Conservation (phyloP, 768 basidiomycete genomes). For the Hericium coralloides region DNA sequence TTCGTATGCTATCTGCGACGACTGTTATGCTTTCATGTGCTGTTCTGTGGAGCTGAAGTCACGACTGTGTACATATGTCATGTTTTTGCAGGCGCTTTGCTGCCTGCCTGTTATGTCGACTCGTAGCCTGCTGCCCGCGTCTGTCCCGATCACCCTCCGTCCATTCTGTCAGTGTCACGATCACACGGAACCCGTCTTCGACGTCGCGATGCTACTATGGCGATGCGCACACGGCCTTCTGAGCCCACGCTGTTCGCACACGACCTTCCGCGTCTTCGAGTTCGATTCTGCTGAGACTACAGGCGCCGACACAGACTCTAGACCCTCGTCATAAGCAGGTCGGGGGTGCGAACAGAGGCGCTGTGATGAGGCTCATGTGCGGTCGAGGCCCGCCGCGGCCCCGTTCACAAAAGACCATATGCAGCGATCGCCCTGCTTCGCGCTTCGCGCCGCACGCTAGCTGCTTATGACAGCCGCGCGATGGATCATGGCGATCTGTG, state of each 20-base stretch:
- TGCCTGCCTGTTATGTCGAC: background rate
- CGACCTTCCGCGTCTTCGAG: too few relatives aligned
- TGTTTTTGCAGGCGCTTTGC: background rate
- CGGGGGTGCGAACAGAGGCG: too few relatives aligned
- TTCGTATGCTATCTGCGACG: background rate
- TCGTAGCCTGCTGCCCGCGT: background rate
- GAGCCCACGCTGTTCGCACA: too few relatives aligned
- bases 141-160: too few relatives aligned
- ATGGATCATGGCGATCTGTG: too few relatives aligned
- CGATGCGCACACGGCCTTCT: too few relatives aligned
- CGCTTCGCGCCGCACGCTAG: constrained; percentile 5
- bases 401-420: background rate
- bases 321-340: too few relatives aligned
- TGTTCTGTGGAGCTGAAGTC: background rate
- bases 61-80: background rate
- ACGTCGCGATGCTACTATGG: background rate
- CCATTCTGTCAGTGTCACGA: background rate
- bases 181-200: background rate
- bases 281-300: too few relatives aligned
- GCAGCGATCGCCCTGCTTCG: background rate
- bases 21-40: background rate
- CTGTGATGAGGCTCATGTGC: too few relatives aligned
- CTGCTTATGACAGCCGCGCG: too few relatives aligned
- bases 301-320: too few relatives aligned
- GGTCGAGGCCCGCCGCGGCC: background rate